Evolutionary conservation across 202 grass and related monocot genomes (phyloP).

Genomic region (Zizania palustris): DNA sequence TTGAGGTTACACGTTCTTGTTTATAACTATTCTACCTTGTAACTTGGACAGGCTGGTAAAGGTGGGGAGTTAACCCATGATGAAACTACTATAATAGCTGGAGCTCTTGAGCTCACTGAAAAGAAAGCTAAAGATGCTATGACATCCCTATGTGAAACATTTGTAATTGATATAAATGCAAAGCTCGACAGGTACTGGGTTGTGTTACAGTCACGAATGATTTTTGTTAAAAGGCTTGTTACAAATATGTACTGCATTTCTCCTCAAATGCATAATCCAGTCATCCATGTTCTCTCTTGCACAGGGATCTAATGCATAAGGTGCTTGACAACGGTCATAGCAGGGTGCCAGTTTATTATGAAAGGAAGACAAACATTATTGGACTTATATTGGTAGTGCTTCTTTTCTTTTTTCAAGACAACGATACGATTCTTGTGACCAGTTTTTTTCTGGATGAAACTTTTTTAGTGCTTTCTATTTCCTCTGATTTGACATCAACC

Average conservation of each 20-base stretch:
- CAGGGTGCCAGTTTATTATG: constrained; percentile 88
- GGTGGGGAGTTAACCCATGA: constrained; percentile 97
- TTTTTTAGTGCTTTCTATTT: constrained; percentile 9
- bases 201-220: constrained; percentile 9
- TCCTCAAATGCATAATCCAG: background rate
- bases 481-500: background rate
- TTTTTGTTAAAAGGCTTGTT: background rate
- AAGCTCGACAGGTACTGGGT: constrained; percentile 69
- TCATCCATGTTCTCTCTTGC: constrained; percentile 27
- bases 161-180: constrained; percentile 95
- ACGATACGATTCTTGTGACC: background rate
- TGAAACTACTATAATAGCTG: constrained; percentile 97
- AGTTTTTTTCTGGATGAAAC: constrained; percentile 2
- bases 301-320: constrained; percentile 70
- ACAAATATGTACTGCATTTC: background rate
- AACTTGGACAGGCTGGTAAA: constrained; percentile 70
- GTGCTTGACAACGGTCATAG: constrained; percentile 92
- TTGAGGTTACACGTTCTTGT: background rate
- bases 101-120: constrained; percentile 85
- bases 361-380: constrained; percentile 88
- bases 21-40: constrained; percentile 26
- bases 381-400: constrained; percentile 86
- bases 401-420: background rate
- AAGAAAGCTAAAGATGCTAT: constrained; percentile 93
- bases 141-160: constrained; percentile 69